These are phyloP conservation scores for Chaetomium olivaceum DNA, from an alignment of 2,329 filamentous ascomycete species.

Conservation along the genomic window DNA sequence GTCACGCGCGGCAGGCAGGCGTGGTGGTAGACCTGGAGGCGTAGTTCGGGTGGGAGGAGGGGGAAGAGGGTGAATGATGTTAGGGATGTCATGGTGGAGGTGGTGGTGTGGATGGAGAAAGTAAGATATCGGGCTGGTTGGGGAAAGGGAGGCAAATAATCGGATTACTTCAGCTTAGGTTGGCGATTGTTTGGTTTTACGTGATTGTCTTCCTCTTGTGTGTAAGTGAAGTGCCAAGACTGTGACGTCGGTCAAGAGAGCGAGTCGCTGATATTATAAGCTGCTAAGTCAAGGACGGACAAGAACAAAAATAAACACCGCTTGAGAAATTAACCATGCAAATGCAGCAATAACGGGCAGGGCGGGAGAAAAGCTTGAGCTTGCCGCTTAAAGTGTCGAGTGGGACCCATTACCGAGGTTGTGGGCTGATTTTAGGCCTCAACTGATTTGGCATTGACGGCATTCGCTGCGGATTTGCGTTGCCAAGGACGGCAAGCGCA, in stretches of 20 bases:
- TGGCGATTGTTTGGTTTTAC: background rate
- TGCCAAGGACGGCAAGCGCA: background rate
- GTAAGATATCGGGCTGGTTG: background rate
- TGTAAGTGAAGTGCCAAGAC: constrained; percentile 8
- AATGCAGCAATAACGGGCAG: background rate
- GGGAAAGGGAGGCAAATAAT: background rate
- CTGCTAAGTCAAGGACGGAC: background rate
- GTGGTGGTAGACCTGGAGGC: constrained; percentile 45
- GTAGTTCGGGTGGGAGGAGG: constrained; percentile 43
- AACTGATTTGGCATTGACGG: background rate
- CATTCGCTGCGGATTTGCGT: background rate
- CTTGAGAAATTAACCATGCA: background rate
- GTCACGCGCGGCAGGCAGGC: constrained; percentile 43
- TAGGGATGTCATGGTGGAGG: constrained; percentile 8
- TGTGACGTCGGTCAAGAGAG: background rate
- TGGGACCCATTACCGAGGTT: constrained; percentile 17
- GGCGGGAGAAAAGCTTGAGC: constrained; percentile 9
- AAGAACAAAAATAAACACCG: background rate
- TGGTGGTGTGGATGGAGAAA: background rate
- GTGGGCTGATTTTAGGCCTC: background rate
- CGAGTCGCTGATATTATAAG: background rate
- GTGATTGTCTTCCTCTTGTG: background rate
- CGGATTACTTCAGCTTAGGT: background rate
- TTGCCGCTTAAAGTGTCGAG: constrained; percentile 8
- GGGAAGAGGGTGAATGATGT: constrained; percentile 40